Percentiles rank a stretch among this genome's conserved stretches.
These are phyloP conservation scores for Lentithecium fluviatile DNA, from an alignment of 495 filamentous ascomycete genomes.

Conservation along the genomic window DNA sequence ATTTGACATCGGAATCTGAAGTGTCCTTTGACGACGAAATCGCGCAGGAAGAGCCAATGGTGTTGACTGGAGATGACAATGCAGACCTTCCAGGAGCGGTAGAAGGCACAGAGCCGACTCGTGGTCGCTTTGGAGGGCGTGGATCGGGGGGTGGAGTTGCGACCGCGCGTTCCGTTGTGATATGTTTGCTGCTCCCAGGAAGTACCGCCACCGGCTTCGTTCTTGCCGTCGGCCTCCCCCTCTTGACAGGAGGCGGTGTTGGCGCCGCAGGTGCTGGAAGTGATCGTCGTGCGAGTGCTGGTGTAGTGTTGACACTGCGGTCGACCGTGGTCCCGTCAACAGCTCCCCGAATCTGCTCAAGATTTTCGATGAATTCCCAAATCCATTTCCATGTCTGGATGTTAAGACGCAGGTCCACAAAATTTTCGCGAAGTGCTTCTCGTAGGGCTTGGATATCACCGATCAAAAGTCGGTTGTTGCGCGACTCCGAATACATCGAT, in stretches of 20 bases:
- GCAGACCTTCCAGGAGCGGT: neutral
- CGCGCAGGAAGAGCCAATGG: neutral
- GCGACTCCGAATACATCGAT: constrained; percentile 42
- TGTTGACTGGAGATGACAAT: neutral
- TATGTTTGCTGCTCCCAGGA: neutral
- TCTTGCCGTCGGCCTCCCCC: constrained; percentile 14
- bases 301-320: neutral
- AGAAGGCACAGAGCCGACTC: neutral
- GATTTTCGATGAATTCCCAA: constrained; percentile 44
- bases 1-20: neutral
- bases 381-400: constrained; percentile 42
- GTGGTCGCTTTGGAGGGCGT: constrained; percentile 5
- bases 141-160: neutral
- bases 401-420: constrained; percentile 48
- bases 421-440: constrained; percentile 38
- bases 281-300: neutral
- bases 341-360: constrained; percentile 32
- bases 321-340: constrained; percentile 16
- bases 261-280: neutral
- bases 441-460: constrained; percentile 48
- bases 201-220: neutral
- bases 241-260: neutral
- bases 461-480: constrained; percentile 42
- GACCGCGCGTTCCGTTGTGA: neutral
- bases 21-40: neutral